Evolutionary conservation across 441 rosid genomes (phyloP), one percentile per base, ranked within the genome.

Genomic region (Metrosideros polymorpha): DNA sequence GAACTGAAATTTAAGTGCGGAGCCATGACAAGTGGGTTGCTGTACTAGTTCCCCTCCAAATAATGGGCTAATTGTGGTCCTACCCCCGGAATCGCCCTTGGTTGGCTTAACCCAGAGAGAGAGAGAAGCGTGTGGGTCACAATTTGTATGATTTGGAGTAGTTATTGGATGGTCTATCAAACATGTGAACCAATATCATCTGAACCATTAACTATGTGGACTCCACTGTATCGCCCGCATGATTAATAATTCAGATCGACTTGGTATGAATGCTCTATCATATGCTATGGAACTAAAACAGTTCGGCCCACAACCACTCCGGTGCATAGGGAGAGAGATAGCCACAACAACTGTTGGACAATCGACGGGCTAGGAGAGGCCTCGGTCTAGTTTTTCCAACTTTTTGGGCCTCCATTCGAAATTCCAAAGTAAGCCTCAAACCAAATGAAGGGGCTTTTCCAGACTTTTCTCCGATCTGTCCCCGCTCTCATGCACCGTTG

Each of bases 151-250:
- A 19, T 35, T 1, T 22, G 0, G 8, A 35, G 27, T 27, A 61
- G 24, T 17, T 7, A 63, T 30, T 18, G 25, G 75, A 17, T 30
- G 25, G 35, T 30, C 3, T 7, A 32, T 66, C 35, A 66, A 66
- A 10, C 25, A 35, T 0, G 15, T 5, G 7, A 66, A 35, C 2
- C 45, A 35, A 22, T 35, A 35, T 66, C 45, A 10, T 35, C 15
- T 10, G 15, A 19, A 9, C 15, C 7, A 5, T 35, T 19, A 5
- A 66, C 10, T 19, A 3, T 0, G n/a, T 66, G 0, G 1, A 42
- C 19, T 54, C 32, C 8, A 63, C 1, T 12, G 4, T 5, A 2
- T 66, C 4, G 15, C 14, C 15, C n/a, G 0, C 45, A 3, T 6
- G 47, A 35, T 66, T 19, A 66, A 22, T 4, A 19, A 35, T 8